Evolutionary conservation across 192 early-diverging fungal genomes (phyloP), one percentile per base, ranked within the genome.

Genomic region (Powellomyces hirtus): DNA sequence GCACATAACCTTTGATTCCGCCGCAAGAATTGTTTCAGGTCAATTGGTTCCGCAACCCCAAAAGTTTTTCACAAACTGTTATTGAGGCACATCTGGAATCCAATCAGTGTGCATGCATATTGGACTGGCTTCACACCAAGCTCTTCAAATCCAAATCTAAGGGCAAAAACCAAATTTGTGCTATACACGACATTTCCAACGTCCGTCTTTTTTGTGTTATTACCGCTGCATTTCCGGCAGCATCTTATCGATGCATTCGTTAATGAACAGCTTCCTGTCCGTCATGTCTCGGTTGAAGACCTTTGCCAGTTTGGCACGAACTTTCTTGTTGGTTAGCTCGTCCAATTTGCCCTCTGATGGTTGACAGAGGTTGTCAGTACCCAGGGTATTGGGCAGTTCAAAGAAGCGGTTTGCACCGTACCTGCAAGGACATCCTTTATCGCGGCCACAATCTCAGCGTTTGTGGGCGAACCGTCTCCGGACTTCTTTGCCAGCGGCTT

Each of bases 261-360:
- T 63, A 33, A 63, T 63, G 13, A 63, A 44, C 5, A 31, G 13
- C 62, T 63, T 63, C 16, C 33, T 16, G 33, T 63, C 26, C 26
- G 13, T 29, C 62, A 63, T 49, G 33, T 63, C 27, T 13, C 20
- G 22, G 3, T 20, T 20, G 45, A 63, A 63, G 2, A 14, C 20
- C n/a, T 34, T 30, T 20, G 4, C 42, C 27, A 63, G 62, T 11
- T 24, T 35, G 26, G 26, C 7, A 5, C 62, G 40, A 24, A 63
- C 45, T 1, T 1, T 8, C 45, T 50, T 44, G 62, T 44, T 44
- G 3, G 42, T 46, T 13, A 63, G 62, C 20, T 44, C 30, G 40
- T 45, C 26, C 7, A 63, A 27, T 10, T 63, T 35, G 30, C 24
- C 62, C 1, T 42, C 62, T 63, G 45, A 11, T 3, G 11, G 4